These are phyloP conservation scores for Backusella liffmaniae DNA, from an alignment of 192 early-diverging fungal species.

Conservation along the genomic window DNA sequence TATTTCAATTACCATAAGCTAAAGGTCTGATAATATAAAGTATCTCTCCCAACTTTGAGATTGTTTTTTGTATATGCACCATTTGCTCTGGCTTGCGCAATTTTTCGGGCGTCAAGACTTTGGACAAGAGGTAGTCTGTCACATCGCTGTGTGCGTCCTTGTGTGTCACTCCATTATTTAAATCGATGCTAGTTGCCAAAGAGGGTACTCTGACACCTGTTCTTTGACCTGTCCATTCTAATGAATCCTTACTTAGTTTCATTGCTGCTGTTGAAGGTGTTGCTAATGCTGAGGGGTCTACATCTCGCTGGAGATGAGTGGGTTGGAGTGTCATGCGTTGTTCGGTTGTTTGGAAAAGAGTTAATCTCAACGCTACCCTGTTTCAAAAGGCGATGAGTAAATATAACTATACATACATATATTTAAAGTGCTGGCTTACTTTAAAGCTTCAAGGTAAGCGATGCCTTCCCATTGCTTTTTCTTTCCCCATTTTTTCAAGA, in stretches of 20 bases:
- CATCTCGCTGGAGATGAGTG: slow-evolving; percentile 63
- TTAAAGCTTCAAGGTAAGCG: slow-evolving; percentile 27
- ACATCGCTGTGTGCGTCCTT: slow-evolving; percentile 36
- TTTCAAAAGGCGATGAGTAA: not conserved
- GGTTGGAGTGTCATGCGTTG: slow-evolving; percentile 60
- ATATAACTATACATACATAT: not conserved
- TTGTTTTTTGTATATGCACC: slow-evolving; percentile 51
- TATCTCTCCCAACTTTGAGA: slow-evolving; percentile 63
- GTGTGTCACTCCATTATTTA: slow-evolving; percentile 14
- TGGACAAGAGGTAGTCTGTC: slow-evolving; percentile 52
- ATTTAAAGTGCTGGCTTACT: slow-evolving; percentile 20
- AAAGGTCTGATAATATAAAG: slow-evolving; percentile 84
- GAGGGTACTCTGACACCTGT: slow-evolving; percentile 25
- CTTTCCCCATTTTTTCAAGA: slow-evolving; percentile 22
- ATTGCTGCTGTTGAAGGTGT: slow-evolving; percentile 18
- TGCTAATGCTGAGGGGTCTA: slow-evolving; percentile 54
- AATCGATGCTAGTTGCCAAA: slow-evolving; percentile 15
- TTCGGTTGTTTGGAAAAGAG: slow-evolving; percentile 49
- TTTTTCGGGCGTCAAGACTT: slow-evolving; percentile 60
- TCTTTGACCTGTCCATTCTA: slow-evolving; percentile 39
- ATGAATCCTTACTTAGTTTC: slow-evolving; percentile 9
- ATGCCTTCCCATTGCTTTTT: slow-evolving; percentile 23
- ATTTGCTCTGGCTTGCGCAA: slow-evolving; percentile 69
- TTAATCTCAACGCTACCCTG: slow-evolving; percentile 50
- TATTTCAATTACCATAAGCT: slow-evolving; percentile 63